Evolutionary conservation across 352 stramenopile species (phyloP), one percentile per base, ranked within the genome.

Genomic region (Elongisporangium anandrum): DNA sequence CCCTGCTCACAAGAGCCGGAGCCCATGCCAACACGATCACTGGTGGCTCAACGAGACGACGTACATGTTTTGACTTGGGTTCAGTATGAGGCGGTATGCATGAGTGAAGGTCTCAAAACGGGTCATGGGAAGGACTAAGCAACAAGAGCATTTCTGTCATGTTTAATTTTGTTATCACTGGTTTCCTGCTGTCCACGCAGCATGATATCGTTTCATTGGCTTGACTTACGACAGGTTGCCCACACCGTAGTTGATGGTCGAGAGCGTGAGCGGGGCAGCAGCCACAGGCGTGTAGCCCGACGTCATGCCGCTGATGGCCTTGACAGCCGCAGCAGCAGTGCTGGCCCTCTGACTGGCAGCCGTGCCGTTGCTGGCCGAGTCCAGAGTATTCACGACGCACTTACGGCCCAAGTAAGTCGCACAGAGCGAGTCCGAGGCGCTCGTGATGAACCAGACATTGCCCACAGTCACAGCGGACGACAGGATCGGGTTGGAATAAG

Each of bases 171-270:
- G n/a, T n/a, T n/a, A n/a, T n/a, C n/a, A n/a, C n/a, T n/a, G n/a
- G n/a, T n/a, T n/a, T n/a, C n/a, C n/a, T n/a, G n/a, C n/a, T n/a
- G n/a, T n/a, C n/a, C n/a, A n/a, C n/a, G n/a, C n/a, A n/a, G n/a
- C n/a, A 34, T 34, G 24, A 34, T 34, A 34, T 34, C 24, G 24
- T 34, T 34, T 7, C 3, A 34, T 34, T 3, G 7, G 24, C 7
- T 34, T 34, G 24, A 4, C 10, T 12, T 45, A 45, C 1, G 60
- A 51, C 24, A 69, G 56, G 3, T 60, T 60, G 38, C 66, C 66
- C 48, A 73, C 66, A n/a, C 62, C 59, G 20, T 66, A 70, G 57
- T 69, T 73, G n/a, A 49, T 55, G 55, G 45, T 68, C 23, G 54
- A 61, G 24, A 68, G 60, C 4, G 63, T 51, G 41, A 68, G 48